Base-by-base conservation (phyloP, 495 filamentous ascomycete species). In the Trichoderma parareesei region DNA sequence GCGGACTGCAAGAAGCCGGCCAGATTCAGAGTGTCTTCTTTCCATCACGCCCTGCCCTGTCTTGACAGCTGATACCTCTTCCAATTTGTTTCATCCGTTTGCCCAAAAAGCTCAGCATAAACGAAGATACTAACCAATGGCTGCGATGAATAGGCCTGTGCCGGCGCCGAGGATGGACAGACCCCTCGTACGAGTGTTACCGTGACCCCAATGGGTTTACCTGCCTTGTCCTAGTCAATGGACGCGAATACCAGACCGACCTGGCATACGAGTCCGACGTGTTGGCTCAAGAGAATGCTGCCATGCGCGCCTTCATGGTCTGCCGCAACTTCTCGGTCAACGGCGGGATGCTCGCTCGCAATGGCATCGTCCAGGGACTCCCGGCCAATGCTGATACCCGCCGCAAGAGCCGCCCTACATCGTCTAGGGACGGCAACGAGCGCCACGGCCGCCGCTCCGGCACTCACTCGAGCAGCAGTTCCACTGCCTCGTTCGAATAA, bases 311-410 rank as follows among this genome's bases (percentile, higher is more conserved):
- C 66, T 98, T 96, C 77, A 90, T 96, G 81, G 93, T 98, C 66
- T 98, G 94, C 81, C 89, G 93, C 73, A 96, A 97, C 79, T 97
- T 98, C 80, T 97, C 93, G 66, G 88, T 96, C 74, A 98, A 97
- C 75, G 94, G 96, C 70, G 93, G 93, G 77, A 95, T 93, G 91
- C 85, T 73, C 78, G 90, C 72, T 80, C 90, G 78, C 80, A 91
- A 78, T 82, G 90, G 90, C 35, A 87, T 92, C 59, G 83, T 94
- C 72, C 92, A 97, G 83, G 92, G 92, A 46, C 80, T 94, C 49
- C 92, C 92, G 55, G 91, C 79, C 65, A 80, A 80, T 70, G 82
- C 84, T 65, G 71, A 74, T 66, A 74, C 65, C 71, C 70, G 74
- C 69, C 74, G 74, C 70, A 81, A 78, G 69, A 75, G 79, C 65